Evolutionary conservation across 2,329 filamentous ascomycete genomes (phyloP), one percentile per base, ranked within the genome.

Genomic region (Alternaria viburni): DNA sequence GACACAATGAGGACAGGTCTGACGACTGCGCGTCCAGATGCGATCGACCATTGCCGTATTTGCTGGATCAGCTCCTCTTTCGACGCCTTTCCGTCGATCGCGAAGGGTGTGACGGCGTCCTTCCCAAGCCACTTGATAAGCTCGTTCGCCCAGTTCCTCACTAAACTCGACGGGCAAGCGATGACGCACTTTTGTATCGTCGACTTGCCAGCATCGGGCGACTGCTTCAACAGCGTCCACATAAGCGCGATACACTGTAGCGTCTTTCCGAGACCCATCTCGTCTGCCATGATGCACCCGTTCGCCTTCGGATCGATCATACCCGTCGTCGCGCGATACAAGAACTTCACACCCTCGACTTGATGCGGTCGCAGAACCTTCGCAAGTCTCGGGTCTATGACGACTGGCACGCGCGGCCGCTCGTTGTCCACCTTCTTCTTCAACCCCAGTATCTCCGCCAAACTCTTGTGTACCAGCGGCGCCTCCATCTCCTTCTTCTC

Each of bases 241-340:
- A 99, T 90, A 54, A 99, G 86, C 0, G 96, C 88, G 74, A 99
- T 99, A 80, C 96, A 99, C 83, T 99, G 96, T 46, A 99, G 82
- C 72, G 96, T 99, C 83, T 99, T 99, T 60, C 96, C 96, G 28
- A 99, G 83, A 71, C 96, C 96, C 96, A 99, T 99, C 78, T 97
- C 96, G 78, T 99, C 96, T 57, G 96, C 96, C 96, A 99, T 99
- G 78, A 99, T 99, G 81, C 96, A 99, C 3, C 96, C 96, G 79
- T 97, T 92, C 52, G 96, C 96, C 72, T 95, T 95, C 41, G 91
- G 87, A 73, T 98, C 96, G 59, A 98, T 92, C 86, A 98, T 87
- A n/a, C 96, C 96, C 2, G 95, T 98, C 6, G 96, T 93, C 75
- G 93, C 97, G 69, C 89, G 88, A 81, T 98, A 99, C 85, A 99